Conservation (phyloP, 78 protist species). For the Polysphondylium violaceum region DNA sequence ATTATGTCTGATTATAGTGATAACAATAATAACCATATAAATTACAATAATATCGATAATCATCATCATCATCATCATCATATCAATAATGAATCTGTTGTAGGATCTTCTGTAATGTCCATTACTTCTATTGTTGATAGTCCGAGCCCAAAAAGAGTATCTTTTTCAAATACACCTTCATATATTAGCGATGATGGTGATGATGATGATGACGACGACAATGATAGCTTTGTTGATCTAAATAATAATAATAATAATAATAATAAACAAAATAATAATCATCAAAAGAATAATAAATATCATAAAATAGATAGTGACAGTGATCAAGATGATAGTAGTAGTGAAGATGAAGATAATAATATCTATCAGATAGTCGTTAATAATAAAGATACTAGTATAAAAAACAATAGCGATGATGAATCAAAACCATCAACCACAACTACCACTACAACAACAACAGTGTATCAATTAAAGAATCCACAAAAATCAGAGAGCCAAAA, state of each 20-base stretch:
- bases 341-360: too few species aligned
- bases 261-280: not conserved
- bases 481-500: not conserved
- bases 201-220: not conserved
- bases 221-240: not conserved
- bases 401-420: not conserved
- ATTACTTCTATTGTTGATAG: too few species aligned
- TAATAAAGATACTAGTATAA: not conserved
- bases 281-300: constrained; percentile 7
- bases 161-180: not conserved
- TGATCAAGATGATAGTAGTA: not conserved
- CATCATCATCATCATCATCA: too few species aligned
- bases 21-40: too few species aligned
- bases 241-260: constrained; percentile 5
- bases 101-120: too few species aligned
- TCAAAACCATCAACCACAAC: not conserved
- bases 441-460: not conserved
- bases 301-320: not conserved
- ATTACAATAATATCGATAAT: too few species aligned
- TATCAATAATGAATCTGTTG: too few species aligned
- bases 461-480: constrained; percentile 5
- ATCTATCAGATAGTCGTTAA: not conserved
- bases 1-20: too few species aligned
- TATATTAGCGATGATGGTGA: not conserved
- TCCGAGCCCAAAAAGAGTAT: too few species aligned